Conservation (phyloP, 345 rosid genomes). For the Capsella bursapastoris region DNA sequence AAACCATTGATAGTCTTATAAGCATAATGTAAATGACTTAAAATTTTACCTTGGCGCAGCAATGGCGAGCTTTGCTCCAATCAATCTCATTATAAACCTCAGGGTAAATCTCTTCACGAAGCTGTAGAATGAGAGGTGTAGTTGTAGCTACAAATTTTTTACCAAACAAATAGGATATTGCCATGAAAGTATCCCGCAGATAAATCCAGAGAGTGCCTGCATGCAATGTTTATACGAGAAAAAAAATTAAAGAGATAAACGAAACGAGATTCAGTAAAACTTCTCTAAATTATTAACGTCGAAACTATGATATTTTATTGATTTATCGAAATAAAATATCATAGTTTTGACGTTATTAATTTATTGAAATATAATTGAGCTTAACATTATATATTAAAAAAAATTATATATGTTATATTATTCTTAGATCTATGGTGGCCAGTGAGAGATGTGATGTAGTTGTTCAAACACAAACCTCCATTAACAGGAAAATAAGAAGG, state of each 20-base stretch:
- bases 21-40: not conserved
- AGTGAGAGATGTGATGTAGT: not conserved
- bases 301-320: too few relatives aligned
- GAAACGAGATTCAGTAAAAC: too few relatives aligned
- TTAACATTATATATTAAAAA: too few relatives aligned
- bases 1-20: not conserved
- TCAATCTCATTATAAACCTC: slow-evolving; percentile 45
- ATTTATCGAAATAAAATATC: too few relatives aligned
- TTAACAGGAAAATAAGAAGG: slow-evolving; percentile 14
- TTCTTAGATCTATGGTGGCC: too few relatives aligned
- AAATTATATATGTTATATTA: too few relatives aligned
- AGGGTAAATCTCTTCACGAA: slow-evolving; percentile 52
- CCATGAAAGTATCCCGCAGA: slow-evolving; percentile 46
- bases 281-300: too few relatives aligned
- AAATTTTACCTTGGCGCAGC: slow-evolving; percentile 48
- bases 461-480: slow-evolving; percentile 18
- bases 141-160: slow-evolving; percentile 45
- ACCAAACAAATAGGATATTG: slow-evolving; percentile 48
- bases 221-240: not conserved
- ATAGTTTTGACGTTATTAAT: too few relatives aligned
- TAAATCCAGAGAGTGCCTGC: slow-evolving; percentile 47
- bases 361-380: too few relatives aligned
- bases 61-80: slow-evolving; percentile 52
- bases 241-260: not conserved
- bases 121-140: slow-evolving; percentile 42